Conservation (phyloP, 2,329 filamentous ascomycete species). For the Phialophora tarda region DNA sequence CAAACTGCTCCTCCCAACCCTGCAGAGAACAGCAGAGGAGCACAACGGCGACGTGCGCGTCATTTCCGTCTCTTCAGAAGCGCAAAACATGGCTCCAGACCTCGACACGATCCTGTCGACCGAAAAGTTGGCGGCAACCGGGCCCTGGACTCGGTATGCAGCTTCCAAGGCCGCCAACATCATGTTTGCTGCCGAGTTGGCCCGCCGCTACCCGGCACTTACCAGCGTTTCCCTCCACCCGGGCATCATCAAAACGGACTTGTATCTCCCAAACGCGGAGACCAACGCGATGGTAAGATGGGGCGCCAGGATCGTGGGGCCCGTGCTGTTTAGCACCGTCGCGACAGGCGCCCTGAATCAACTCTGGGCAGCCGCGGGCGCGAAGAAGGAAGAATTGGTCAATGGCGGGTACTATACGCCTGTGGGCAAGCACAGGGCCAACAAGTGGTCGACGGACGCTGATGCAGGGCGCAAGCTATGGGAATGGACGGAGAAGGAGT, state of each 20-base stretch:
- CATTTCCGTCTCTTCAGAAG: constrained; percentile 48
- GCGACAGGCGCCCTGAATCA: constrained; percentile 49
- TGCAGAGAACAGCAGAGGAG: constrained; percentile 46
- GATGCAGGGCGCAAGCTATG: constrained; percentile 43
- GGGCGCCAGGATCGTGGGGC: constrained; percentile 35
- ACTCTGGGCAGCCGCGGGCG: constrained; percentile 48
- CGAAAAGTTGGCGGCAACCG: constrained; percentile 43
- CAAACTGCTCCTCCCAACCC: constrained; percentile 50
- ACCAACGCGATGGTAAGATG: constrained; percentile 40
- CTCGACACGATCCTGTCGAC: constrained; percentile 49
- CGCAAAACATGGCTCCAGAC: constrained; percentile 44
- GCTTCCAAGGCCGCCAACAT: constrained; percentile 60
- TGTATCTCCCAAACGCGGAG: constrained; percentile 46
- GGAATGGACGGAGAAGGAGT: constrained; percentile 46
- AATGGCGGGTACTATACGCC: constrained; percentile 54
- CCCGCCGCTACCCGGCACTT: constrained; percentile 49
- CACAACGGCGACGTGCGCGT: constrained; percentile 45
- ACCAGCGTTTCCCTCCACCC: constrained; percentile 58
- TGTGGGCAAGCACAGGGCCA: constrained; percentile 42
- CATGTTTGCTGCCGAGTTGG: constrained; percentile 54
- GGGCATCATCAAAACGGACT: constrained; percentile 51
- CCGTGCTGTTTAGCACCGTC: constrained; percentile 44
- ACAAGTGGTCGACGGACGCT: constrained; percentile 40
- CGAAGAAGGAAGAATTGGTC: constrained; percentile 44
- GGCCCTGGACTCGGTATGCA: constrained; percentile 56